A percentile compares a stretch with the other conserved stretches of the same genome.
These are phyloP conservation scores for Coprinellus micaceus DNA, from an alignment of 768 basidiomycete species.

Conservation along the genomic window DNA sequence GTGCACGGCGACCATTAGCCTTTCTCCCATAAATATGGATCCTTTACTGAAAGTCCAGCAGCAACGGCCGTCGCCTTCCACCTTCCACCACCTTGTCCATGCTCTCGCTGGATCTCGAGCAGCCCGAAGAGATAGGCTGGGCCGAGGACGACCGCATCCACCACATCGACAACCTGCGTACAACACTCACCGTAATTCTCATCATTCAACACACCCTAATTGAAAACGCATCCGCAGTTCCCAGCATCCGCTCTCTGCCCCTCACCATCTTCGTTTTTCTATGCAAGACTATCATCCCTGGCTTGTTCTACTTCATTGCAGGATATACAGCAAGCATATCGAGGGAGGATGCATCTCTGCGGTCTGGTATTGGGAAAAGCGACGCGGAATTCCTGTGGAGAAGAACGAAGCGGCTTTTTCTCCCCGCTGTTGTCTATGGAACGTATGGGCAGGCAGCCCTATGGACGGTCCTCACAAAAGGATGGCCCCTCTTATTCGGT, in stretches of 20 bases:
- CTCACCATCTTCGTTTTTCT: neutral
- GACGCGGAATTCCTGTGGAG: neutral
- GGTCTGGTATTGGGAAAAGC: no score
- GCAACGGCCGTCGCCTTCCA: no score
- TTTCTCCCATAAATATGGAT: no score
- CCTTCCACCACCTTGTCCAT: no score
- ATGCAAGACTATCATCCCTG: neutral
- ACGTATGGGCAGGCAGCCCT: neutral
- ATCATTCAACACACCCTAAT: conserved; percentile 1
- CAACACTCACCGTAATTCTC: neutral
- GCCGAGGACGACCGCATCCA: neutral
- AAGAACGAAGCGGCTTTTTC: neutral
- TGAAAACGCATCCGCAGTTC: neutral
- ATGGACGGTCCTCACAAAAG: conserved; percentile 4
- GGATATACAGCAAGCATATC: neutral
- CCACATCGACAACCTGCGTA: conserved; percentile 1
- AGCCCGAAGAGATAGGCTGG: no score
- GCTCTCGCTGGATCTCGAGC: no score
- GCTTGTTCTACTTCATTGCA: conserved; percentile 3
- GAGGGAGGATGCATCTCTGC: no score
- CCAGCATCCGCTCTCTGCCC: neutral
- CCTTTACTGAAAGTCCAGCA: no score
- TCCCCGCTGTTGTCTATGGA: neutral
- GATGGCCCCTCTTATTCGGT: neutral
- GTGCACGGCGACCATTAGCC: no score